These are phyloP conservation scores for Fusarium nisikadoi DNA, from an alignment of 2,329 filamentous ascomycete genomes.

Conservation along the genomic window DNA sequence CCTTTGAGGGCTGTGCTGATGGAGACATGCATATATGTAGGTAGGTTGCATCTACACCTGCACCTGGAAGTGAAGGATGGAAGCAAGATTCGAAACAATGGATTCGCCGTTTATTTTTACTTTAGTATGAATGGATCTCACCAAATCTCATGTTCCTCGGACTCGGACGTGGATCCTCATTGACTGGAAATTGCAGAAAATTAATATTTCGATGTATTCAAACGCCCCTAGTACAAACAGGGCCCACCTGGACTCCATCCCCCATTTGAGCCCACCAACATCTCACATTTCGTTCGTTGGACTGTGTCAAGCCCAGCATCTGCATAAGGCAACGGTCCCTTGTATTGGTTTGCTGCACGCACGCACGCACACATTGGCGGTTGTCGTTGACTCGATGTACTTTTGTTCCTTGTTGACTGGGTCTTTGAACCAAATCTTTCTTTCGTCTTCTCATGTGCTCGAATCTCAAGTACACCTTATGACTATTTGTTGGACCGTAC, in stretches of 20 bases:
- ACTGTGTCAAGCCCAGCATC: constrained; percentile 8
- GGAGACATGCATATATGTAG: constrained; percentile 27
- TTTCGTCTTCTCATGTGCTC: not conserved
- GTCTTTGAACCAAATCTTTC: not conserved
- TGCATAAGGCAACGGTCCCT: constrained; percentile 18
- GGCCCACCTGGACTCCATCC: constrained; percentile 24
- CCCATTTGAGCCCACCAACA: constrained; percentile 28
- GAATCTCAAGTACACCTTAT: not conserved
- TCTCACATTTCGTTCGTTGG: constrained; percentile 28
- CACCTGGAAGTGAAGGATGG: constrained; percentile 21
- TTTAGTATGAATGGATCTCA: constrained; percentile 25
- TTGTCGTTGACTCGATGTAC: constrained; percentile 14
- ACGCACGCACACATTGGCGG: not conserved
- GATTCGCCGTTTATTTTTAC: constrained; percentile 37
- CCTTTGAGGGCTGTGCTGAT: constrained; percentile 32
- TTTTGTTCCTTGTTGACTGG: not conserved
- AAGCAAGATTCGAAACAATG: constrained; percentile 32
- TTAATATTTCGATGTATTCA: constrained; percentile 28
- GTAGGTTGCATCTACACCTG: not conserved
- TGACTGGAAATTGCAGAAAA: constrained; percentile 38
- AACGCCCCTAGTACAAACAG: constrained; percentile 37
- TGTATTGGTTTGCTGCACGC: constrained; percentile 6
- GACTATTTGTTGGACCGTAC: not conserved
- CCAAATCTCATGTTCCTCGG: not conserved
- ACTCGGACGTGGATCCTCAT: constrained; percentile 30